Evolutionary conservation across 768 basidiomycete genomes (phyloP), one percentile per base, ranked within the genome.

Genomic region (Trametes coccinea): DNA sequence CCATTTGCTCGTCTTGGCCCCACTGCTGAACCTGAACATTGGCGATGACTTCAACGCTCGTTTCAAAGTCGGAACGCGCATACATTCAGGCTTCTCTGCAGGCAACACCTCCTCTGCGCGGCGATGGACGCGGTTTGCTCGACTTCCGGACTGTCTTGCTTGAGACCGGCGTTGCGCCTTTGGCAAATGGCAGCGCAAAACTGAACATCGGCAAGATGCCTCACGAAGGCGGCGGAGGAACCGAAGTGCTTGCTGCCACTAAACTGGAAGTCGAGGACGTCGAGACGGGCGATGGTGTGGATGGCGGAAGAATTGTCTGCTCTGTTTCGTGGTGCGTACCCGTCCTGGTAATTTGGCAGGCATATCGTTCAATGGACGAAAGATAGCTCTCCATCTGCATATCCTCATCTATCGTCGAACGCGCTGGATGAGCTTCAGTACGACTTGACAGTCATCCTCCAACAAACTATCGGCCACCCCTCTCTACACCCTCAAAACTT

Each of bases 171-270:
- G 82, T 90, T 1, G 85, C 86, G 14, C 90, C 92, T 5, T 81
- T 92, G 5, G 89, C 93, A 17, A 93, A 95, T 61, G 93, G 93
- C 5, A 93, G 92, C 63, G 91, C 91, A 5, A 82, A 83, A 27
- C 76, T 93, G 7, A 84, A 78, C 64, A 82, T 94, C n/a, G 93
- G 92, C 1, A 77, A 79, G 64, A 77, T 76, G 61, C 75, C 80
- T 29, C 77, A 77, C 47, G 79, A 82, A 46, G 82, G 81, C 9
- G 83, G 82, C 5, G 85, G 84, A 2, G 87, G 88, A 0, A 94
- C 93, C 0, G 91, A 93, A 66, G 79, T 93, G 3, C 74, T 93
- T 29, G 92, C 89, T 1, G 92, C 90, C 0, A 79, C 84, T 2
- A 91, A 92, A 67, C 80, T 94, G 0, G 93, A 95, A 67, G 90